Base-by-base conservation (phyloP, 2,329 filamentous ascomycete species). In the Penicillium corylophilum region DNA sequence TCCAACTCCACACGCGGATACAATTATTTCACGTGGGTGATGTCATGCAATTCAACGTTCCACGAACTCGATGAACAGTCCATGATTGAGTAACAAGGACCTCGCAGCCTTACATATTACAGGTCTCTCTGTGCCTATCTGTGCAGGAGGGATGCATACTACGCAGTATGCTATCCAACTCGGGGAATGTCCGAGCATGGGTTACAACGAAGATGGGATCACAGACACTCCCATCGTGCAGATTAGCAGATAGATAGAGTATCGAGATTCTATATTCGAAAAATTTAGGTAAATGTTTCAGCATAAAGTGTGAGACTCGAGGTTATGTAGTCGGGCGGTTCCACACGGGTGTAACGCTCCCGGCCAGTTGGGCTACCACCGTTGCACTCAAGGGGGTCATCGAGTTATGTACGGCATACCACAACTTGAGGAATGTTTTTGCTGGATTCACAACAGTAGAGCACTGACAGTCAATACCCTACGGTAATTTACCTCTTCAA, bases 341-440 rank as follows among this genome's bases (percentile, higher is more conserved):
- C 60, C 59, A 63, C 59, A 59, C 28, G 47, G 56, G 60, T 64
- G 62, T 64, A 64, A 64, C 62, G 43, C 51, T 64, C 54, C 60
- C 57, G 51, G 39, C 49, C 54, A 53, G 50, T 58, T 57, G 54
- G 57, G 55, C 59, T 64, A 64, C 62, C 56, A 64, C 62, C 61
- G 62, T 64, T 64, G 60, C 62, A 64, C 59, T 54, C 62, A 63
- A 61, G 60, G 60, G 58, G 60, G 57, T 50, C 56, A 64, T 63
- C 44, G 52, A 54, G 50, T 41, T 49, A 60, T 60, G 54, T 56
- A 55, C 44, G 29, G 42, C 54, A 61, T 59, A 57, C 56, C 56
- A 57, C 53, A 43, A 29, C 26, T 28, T 10, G 33, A 22, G 48
- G 56, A 55, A 59, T 58, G 54, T 33, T 18, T 4, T 10, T 12